Conservation (phyloP, 148 eudicot genomes). For the Amaranthus hypochondriacus region DNA sequence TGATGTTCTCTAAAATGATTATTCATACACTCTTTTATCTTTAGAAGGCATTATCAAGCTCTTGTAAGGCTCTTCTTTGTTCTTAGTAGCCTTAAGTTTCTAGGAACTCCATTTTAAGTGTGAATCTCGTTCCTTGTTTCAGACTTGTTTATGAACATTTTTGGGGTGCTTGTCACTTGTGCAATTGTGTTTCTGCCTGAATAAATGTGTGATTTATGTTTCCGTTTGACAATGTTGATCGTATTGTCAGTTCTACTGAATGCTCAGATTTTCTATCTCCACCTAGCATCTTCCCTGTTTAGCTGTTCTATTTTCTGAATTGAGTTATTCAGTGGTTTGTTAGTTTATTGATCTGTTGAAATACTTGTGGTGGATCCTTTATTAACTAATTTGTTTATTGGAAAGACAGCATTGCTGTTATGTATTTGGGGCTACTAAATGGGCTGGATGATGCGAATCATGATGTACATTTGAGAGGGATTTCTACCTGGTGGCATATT, state of each 20-base stretch:
- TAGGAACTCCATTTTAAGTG: not conserved
- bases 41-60: not conserved
- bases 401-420: not conserved
- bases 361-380: not conserved
- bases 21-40: not conserved
- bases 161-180: constrained; percentile 2
- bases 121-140: not conserved
- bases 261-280: not conserved
- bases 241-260: not conserved
- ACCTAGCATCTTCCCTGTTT: not conserved
- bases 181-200: not conserved
- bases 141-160: not conserved
- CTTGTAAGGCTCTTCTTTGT: not conserved
- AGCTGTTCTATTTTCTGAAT: not conserved
- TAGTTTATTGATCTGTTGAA: not conserved
- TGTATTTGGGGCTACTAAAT: not conserved
- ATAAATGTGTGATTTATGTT: not conserved
- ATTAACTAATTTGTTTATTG: not conserved
- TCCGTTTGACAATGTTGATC: not conserved
- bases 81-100: not conserved
- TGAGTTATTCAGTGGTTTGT: not conserved
- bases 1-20: not conserved
- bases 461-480: not conserved
- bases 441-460: not conserved
- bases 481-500: not conserved